phyloP scores from a whole-genome alignment of 1,284 basidiomycete species.

The Tylopilus sp. region DNA sequence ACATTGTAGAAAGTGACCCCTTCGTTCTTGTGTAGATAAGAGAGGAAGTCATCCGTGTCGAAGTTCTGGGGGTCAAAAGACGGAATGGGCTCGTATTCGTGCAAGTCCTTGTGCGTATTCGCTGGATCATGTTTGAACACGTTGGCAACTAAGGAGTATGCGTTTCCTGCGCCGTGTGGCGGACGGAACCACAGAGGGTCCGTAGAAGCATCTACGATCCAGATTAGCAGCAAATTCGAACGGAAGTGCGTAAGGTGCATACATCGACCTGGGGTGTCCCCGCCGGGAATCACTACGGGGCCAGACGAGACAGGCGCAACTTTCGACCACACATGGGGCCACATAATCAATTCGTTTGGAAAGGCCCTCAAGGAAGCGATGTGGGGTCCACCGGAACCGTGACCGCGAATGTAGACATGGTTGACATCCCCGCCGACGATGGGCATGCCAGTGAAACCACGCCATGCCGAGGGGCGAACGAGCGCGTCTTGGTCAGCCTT shows the following conservation, averaged over 20 bases:
- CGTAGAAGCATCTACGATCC: slow-evolving; percentile 4
- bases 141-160: slow-evolving; percentile 13
- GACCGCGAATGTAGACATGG: slow-evolving; percentile 11
- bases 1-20: slow-evolving; percentile 11
- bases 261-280: slow-evolving; percentile 2
- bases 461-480: slow-evolving; percentile 2
- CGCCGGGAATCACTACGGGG: slow-evolving; percentile 1
- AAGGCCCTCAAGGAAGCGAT: slow-evolving; percentile 9
- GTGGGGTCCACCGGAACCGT: slow-evolving; percentile 8
- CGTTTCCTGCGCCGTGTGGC: not conserved
- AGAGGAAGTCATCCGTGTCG: not conserved
- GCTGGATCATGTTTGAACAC: not conserved
- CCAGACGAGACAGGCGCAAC: slow-evolving; percentile 2
- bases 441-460: slow-evolving; percentile 14
- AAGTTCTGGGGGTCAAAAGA: not conserved
- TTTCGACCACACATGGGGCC: slow-evolving; percentile 10
- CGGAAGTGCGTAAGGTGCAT: not conserved
- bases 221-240: not conserved
- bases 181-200: slow-evolving; percentile 10
- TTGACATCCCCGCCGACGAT: slow-evolving; percentile 13
- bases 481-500: not conserved
- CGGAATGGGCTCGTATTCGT: slow-evolving; percentile 1
- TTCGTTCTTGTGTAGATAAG: slow-evolving; percentile 4
- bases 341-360: slow-evolving; percentile 14
- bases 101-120: not conserved